phyloP scores from a whole-genome alignment of 2,329 filamentous ascomycete genomes.

The Paramyrothecium roridum region DNA sequence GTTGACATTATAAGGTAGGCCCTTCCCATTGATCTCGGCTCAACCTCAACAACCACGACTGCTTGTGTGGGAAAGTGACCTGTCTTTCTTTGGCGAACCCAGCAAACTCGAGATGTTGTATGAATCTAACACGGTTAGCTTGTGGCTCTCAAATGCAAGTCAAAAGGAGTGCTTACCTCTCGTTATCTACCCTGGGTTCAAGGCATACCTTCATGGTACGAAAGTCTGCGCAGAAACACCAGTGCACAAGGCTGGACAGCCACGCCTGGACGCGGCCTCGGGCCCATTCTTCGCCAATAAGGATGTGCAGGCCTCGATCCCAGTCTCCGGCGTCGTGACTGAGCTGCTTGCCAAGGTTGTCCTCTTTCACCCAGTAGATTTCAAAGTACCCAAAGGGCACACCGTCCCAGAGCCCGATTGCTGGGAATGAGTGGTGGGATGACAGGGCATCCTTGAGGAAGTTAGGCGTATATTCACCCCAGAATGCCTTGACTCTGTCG shows the following conservation, averaged over 20 bases:
- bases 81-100: constrained; percentile 89
- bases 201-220: constrained; percentile 80
- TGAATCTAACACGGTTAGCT: constrained; percentile 20
- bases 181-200: constrained; percentile 89
- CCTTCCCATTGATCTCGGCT: constrained; percentile 76
- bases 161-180: constrained; percentile 56
- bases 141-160: background rate
- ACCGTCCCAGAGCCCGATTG: constrained; percentile 90
- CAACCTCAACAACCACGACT: constrained; percentile 80
- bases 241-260: constrained; percentile 85
- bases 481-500: constrained; percentile 78
- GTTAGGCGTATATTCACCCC: constrained; percentile 64
- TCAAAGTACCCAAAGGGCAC: constrained; percentile 97
- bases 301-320: constrained; percentile 82
- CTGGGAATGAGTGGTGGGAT: constrained; percentile 78
- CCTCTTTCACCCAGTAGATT: constrained; percentile 97
- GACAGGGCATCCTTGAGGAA: constrained; percentile 67
- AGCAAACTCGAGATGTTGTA: constrained; percentile 63
- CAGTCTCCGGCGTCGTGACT: constrained; percentile 69
- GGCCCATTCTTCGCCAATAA: constrained; percentile 91
- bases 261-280: constrained; percentile 78
- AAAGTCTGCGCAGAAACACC: constrained; percentile 72
- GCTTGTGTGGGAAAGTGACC: constrained; percentile 86
- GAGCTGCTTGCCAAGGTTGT: constrained; percentile 68
- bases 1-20: constrained; percentile 49